phyloP scores from a whole-genome alignment of 2,329 filamentous ascomycete genomes.

The Phaeomoniella chlamydospora region DNA sequence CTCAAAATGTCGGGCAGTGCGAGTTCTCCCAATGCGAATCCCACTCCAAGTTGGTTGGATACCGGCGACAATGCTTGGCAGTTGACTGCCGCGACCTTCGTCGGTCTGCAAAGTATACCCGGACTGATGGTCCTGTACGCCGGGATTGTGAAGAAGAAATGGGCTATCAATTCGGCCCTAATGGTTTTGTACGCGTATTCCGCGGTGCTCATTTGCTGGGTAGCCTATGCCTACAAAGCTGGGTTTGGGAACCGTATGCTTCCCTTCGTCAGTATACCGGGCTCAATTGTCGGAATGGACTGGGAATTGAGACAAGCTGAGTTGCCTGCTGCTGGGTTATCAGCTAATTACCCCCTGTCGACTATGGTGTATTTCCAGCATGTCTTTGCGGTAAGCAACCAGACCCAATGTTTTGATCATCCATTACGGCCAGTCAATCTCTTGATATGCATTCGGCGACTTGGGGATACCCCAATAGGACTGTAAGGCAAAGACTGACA shows the following conservation, averaged over 20 bases:
- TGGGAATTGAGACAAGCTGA: slow-evolving; percentile 26
- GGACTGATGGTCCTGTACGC: slow-evolving; percentile 36
- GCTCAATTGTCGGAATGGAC: slow-evolving; percentile 29
- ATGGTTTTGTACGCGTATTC: slow-evolving; percentile 38
- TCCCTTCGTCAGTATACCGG: slow-evolving; percentile 32
- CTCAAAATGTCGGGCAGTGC: no score
- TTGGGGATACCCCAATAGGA: no score
- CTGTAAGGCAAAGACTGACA: no score
- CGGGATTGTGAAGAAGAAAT: slow-evolving; percentile 28
- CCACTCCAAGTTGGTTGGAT: slow-evolving; percentile 18
- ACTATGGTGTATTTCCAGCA: slow-evolving; percentile 42
- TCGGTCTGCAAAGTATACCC: slow-evolving; percentile 34
- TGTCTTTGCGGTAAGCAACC: slow-evolving; percentile 27
- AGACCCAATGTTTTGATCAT: no score
- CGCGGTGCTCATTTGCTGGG: slow-evolving; percentile 33
- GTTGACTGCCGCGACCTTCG: slow-evolving; percentile 33
- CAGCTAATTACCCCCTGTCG: slow-evolving; percentile 27
- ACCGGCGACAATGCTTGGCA: slow-evolving; percentile 39
- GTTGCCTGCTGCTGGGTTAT: slow-evolving; percentile 26
- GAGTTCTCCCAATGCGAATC: no score
- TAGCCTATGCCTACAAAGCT: slow-evolving; percentile 34
- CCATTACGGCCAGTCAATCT: no score
- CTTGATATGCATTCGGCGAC: no score
- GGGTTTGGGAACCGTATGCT: slow-evolving; percentile 34
- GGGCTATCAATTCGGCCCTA: slow-evolving; percentile 34